Conservation (phyloP, 768 basidiomycete species). For the Flagelloscypha sp. region DNA sequence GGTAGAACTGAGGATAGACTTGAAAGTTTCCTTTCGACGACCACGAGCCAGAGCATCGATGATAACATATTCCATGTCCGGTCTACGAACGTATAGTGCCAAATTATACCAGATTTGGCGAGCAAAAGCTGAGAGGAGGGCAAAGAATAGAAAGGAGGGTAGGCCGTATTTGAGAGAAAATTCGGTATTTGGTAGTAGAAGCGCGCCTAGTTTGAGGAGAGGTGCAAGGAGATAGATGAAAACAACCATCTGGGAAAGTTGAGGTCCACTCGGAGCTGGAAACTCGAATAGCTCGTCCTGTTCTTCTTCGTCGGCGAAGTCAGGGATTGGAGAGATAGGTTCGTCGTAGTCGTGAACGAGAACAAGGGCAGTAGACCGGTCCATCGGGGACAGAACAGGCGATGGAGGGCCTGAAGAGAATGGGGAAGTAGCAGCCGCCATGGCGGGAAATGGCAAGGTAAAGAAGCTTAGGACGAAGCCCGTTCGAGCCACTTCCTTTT, state of each 20-base stretch:
- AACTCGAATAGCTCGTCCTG: slow-evolving; percentile 37
- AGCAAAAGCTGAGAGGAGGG: slow-evolving; percentile 50
- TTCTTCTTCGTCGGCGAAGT: slow-evolving; percentile 36
- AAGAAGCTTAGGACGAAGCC: no score
- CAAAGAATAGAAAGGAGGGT: slow-evolving; percentile 41
- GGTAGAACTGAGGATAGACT: slow-evolving; percentile 33
- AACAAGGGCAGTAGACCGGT: slow-evolving; percentile 49
- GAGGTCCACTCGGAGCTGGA: slow-evolving; percentile 15
- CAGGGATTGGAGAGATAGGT: slow-evolving; percentile 16
- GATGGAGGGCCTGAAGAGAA: slow-evolving; percentile 15
- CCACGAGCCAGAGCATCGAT: slow-evolving; percentile 51
- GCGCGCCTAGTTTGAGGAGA: slow-evolving; percentile 63
- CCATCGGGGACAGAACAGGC: slow-evolving; percentile 20
- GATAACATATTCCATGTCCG: slow-evolving; percentile 59
- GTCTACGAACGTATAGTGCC: slow-evolving; percentile 59
- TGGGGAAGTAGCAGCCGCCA: no score
- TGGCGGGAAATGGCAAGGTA: no score
- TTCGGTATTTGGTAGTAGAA: slow-evolving; percentile 44
- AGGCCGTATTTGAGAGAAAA: slow-evolving; percentile 43
- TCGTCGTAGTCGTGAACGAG: slow-evolving; percentile 52
- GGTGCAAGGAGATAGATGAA: slow-evolving; percentile 66
- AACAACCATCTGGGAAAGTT: slow-evolving; percentile 26
- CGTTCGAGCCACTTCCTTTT: no score
- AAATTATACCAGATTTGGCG: slow-evolving; percentile 73
- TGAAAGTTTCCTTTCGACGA: slow-evolving; percentile 36